Conservation (phyloP, 148 eudicot species). For the Selenicereus undatus region DNA sequence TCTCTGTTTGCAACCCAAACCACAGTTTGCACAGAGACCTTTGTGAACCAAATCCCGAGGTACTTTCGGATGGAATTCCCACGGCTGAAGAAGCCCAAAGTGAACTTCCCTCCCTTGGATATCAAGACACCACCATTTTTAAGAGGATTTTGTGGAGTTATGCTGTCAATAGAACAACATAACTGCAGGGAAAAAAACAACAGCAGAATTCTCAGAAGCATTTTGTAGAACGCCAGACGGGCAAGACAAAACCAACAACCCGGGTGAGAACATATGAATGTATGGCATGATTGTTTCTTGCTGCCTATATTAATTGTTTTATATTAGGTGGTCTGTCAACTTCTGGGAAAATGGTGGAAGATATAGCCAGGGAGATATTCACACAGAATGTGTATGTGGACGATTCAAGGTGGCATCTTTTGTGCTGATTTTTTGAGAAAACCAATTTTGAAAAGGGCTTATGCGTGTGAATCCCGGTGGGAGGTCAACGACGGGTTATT, state of each 20-base stretch:
- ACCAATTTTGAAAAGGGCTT: background rate
- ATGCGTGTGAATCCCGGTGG: background rate
- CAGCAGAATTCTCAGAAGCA: conserved; percentile 16
- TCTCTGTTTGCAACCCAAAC: conserved; percentile 67
- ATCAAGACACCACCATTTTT: conserved; percentile 25
- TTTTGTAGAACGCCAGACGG: background rate
- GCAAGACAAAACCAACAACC: conserved; percentile 5
- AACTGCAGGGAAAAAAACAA: conserved; percentile 14
- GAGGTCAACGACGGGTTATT: background rate
- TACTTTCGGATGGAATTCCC: conserved; percentile 24
- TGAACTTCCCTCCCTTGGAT: conserved; percentile 33
- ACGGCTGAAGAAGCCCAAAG: conserved; percentile 39
- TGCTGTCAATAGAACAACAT: conserved; percentile 15
- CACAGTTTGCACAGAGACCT: conserved; percentile 34
- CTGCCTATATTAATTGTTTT: conserved; percentile 3
- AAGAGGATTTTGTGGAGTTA: conserved; percentile 22
- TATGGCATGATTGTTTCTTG: background rate
- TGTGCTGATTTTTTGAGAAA: background rate
- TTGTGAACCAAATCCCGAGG: conserved; percentile 38
- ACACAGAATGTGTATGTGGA: conserved; percentile 9
- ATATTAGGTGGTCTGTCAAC: conserved; percentile 23
- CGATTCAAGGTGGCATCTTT: background rate
- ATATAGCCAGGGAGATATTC: background rate
- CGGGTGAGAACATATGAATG: background rate
- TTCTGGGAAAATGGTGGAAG: background rate